phyloP scores from a whole-genome alignment of 2,329 filamentous ascomycete species.

The Ceratocystis harringtonii region DNA sequence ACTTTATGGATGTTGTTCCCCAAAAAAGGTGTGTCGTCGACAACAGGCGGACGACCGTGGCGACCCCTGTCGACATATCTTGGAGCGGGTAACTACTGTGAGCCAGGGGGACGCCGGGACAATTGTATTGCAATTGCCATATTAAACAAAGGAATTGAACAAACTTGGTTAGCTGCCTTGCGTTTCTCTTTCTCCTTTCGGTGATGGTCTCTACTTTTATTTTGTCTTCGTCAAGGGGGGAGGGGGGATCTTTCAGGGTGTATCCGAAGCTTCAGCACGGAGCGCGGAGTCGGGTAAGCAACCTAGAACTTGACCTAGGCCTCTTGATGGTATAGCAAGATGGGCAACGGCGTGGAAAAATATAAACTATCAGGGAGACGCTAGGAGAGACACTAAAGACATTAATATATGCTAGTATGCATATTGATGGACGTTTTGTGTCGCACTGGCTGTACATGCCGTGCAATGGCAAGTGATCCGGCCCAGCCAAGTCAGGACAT shows the following conservation, averaged over 20 bases:
- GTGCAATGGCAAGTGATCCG: neutral
- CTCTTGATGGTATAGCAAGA: too few relatives aligned
- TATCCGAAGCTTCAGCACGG: neutral
- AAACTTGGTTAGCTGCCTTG: neutral
- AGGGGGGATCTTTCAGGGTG: neutral
- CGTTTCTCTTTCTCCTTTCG: neutral
- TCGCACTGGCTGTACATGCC: neutral
- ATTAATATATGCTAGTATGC: neutral
- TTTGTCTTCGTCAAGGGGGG: neutral
- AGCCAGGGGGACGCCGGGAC: neutral
- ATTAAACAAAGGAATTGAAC: neutral
- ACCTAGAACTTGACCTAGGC: too few relatives aligned
- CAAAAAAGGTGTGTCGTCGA: too few relatives aligned
- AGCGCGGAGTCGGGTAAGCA: neutral
- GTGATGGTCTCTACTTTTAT: neutral
- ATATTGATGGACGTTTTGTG: neutral
- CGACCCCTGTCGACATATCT: too few relatives aligned
- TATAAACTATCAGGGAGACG: neutral
- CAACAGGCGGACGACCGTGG: too few relatives aligned
- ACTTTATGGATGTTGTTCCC: too few relatives aligned
- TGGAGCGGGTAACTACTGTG: neutral
- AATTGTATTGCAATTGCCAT: constrained; percentile 5
- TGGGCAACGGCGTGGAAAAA: too few relatives aligned
- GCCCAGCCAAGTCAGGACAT: neutral
- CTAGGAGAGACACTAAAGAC: neutral